A percentile compares a stretch with the other conserved stretches of the same genome.
Conservation (phyloP, 192 early-diverging fungal genomes). For the Linnemannia schmuckeri region DNA sequence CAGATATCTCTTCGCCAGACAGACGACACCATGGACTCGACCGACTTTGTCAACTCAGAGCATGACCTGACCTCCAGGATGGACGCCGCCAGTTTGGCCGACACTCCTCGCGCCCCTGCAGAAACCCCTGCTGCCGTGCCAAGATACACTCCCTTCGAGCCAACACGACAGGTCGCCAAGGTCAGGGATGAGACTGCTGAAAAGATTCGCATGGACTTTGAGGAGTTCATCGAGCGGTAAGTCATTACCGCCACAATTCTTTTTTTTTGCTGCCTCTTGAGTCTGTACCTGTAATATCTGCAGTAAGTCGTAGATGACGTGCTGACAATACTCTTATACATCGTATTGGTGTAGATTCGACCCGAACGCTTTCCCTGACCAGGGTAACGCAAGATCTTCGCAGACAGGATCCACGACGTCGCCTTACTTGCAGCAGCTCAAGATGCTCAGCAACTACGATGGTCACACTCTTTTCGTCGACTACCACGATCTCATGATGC, state of each 20-base stretch:
- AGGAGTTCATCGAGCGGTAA: conserved; percentile 49
- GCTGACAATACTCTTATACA: not conserved
- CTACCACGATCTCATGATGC: conserved; percentile 71
- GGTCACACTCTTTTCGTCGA: conserved; percentile 79
- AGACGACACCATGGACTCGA: conserved; percentile 33
- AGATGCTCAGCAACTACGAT: conserved; percentile 68
- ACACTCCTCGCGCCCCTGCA: conserved; percentile 39
- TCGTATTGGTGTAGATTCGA: conserved; percentile 27
- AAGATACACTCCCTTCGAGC: conserved; percentile 47
- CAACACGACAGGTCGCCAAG: conserved; percentile 46
- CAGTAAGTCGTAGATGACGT: not conserved
- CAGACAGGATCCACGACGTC: conserved; percentile 17
- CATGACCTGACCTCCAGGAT: conserved; percentile 43
- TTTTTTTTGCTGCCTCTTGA: not conserved
- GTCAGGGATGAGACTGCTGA: conserved; percentile 54
- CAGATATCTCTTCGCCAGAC: not conserved
- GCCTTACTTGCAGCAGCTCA: conserved; percentile 76
- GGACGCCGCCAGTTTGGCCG: conserved; percentile 50
- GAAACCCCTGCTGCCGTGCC: conserved; percentile 11
- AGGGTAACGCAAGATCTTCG: conserved; percentile 22
- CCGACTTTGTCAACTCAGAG: conserved; percentile 46
- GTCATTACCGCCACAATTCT: not conserved
- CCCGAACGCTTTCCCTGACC: conserved; percentile 30
- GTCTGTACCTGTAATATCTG: not conserved
- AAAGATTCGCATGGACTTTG: conserved; percentile 58